phyloP scores from a whole-genome alignment of 1,139 yeast genomes.

The Sugiyamaella pinicola region DNA sequence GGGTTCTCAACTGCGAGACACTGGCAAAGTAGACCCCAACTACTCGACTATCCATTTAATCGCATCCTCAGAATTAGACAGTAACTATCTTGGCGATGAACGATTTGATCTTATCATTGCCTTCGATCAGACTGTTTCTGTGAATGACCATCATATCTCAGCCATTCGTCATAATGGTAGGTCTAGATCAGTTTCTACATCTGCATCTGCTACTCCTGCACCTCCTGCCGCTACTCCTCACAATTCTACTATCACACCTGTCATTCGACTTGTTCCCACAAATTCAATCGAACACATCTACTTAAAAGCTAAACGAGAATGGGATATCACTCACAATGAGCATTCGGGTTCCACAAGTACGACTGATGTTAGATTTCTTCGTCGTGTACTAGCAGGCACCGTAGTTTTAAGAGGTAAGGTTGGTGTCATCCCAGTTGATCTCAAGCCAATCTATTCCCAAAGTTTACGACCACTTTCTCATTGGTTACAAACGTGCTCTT shows the following conservation, averaged over 20 bases:
- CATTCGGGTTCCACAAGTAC: slow-evolving; percentile 14
- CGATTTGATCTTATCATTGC: slow-evolving; percentile 66
- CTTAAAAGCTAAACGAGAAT: slow-evolving; percentile 22
- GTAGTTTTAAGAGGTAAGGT: slow-evolving; percentile 81
- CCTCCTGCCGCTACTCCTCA: slow-evolving; percentile 39
- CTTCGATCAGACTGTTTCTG: slow-evolving; percentile 69
- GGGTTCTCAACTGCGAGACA: slow-evolving; percentile 47
- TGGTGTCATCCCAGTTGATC: slow-evolving; percentile 81
- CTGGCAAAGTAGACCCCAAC: slow-evolving; percentile 30
- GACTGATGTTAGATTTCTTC: slow-evolving; percentile 48
- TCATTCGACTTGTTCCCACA: slow-evolving; percentile 70
- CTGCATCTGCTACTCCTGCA: slow-evolving; percentile 12
- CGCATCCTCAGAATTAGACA: slow-evolving; percentile 37
- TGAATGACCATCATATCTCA: slow-evolving; percentile 43
- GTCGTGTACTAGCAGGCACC: slow-evolving; percentile 74
- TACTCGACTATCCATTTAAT: slow-evolving; percentile 40
- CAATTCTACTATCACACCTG: slow-evolving; percentile 53
- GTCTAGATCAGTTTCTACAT: slow-evolving; percentile 19
- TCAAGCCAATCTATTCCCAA: slow-evolving; percentile 73
- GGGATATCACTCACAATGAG: slow-evolving; percentile 43
- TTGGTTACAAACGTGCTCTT: slow-evolving; percentile 50
- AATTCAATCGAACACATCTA: slow-evolving; percentile 75
- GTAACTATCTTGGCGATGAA: slow-evolving; percentile 31
- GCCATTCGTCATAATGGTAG: slow-evolving; percentile 39
- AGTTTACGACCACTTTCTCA: slow-evolving; percentile 61